Conservation (phyloP, 257 asterid species). For the Solanum appendiculatum region DNA sequence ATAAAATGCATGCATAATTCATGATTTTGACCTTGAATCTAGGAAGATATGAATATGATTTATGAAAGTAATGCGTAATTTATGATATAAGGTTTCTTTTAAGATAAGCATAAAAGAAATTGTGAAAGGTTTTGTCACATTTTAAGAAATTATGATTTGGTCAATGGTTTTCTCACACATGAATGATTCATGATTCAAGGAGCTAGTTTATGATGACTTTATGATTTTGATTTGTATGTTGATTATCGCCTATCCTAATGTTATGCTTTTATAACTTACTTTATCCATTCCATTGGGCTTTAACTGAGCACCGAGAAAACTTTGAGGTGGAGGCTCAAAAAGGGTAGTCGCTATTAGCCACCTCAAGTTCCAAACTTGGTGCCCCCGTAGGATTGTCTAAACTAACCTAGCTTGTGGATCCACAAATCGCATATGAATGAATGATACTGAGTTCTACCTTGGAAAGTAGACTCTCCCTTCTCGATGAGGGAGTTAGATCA, state of each 20-base stretch:
- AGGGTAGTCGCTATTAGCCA: background rate
- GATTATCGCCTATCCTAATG: background rate
- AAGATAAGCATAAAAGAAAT: too few species aligned
- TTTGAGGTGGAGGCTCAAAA: background rate
- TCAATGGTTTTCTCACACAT: too few species aligned
- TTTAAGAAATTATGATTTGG: background rate
- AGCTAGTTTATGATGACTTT: background rate
- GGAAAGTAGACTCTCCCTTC: background rate
- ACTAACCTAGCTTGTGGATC: background rate
- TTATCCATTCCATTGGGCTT: background rate
- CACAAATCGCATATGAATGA: background rate
- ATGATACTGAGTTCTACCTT: background rate
- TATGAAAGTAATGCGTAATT: background rate
- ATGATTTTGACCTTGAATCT: too few species aligned
- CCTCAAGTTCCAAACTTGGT: background rate
- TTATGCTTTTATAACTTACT: too few species aligned
- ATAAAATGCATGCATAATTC: background rate
- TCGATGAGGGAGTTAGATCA: background rate
- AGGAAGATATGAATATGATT: background rate
- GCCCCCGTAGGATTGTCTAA: background rate
- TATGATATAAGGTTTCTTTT: background rate
- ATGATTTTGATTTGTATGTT: background rate
- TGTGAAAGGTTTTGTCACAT: background rate
- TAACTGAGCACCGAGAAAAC: background rate
- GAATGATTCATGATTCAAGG: background rate